These are phyloP conservation scores for Lepidium aucheri DNA, from an alignment of 345 rosid genomes.

Conservation along the genomic window DNA sequence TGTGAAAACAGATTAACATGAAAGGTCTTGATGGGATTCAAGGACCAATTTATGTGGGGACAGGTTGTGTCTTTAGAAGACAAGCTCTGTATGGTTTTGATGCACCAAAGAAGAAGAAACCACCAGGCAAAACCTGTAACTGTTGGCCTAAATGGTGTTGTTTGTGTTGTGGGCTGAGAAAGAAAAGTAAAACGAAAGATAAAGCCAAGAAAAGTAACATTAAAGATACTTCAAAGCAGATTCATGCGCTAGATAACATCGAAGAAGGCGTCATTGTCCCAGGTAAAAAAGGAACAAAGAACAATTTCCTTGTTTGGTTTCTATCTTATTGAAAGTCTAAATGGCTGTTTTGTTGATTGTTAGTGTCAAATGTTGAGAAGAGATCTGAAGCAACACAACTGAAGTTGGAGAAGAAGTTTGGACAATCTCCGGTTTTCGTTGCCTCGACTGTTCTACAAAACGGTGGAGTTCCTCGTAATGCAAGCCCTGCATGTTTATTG, in stretches of 20 bases:
- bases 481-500: constrained; percentile 63
- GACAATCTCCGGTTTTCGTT: constrained; percentile 90
- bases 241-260: constrained; percentile 82
- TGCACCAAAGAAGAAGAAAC: constrained; percentile 86
- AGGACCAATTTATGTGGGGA: constrained; percentile 96
- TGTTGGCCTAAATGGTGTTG: constrained; percentile 97
- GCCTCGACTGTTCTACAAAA: constrained; percentile 61
- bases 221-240: constrained; percentile 82
- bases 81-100: constrained; percentile 86
- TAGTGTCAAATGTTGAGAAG: constrained; percentile 44
- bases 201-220: constrained; percentile 46
- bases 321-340: background rate
- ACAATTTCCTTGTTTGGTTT: background rate
- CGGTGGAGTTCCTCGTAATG: constrained; percentile 71
- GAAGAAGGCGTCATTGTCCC: constrained; percentile 45
- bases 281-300: constrained; percentile 32
- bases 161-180: constrained; percentile 61
- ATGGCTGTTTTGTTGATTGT: background rate
- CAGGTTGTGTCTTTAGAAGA: constrained; percentile 96
- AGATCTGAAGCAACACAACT: constrained; percentile 44
- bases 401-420: constrained; percentile 87
- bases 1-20: constrained; percentile 74
- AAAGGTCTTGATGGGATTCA: constrained; percentile 97
- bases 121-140: constrained; percentile 85
- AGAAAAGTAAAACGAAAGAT: constrained; percentile 43